A percentile compares a stretch with the other conserved stretches of the same genome.
These are phyloP conservation scores for Cryptococcus jaspeensis DNA, from an alignment of 1,284 basidiomycete species.

Conservation along the genomic window DNA sequence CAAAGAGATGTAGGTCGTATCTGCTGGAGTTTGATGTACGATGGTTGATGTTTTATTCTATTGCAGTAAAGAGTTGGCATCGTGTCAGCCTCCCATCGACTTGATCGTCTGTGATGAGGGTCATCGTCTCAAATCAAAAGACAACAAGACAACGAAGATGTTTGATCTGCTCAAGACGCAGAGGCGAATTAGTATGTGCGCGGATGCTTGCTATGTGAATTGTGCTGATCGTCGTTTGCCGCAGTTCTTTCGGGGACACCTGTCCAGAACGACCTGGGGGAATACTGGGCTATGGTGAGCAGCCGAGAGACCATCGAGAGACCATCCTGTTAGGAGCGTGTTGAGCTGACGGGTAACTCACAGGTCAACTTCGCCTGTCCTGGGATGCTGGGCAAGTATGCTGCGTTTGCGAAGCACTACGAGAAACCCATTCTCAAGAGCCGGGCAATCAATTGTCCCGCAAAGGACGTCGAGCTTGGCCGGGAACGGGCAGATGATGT, in stretches of 20 bases:
- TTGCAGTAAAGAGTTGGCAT: slow-evolving; percentile 47
- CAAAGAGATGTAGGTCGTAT: slow-evolving; percentile 66
- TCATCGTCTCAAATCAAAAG: slow-evolving; percentile 84
- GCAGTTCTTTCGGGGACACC: slow-evolving; percentile 92
- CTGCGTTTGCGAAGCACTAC: slow-evolving; percentile 73
- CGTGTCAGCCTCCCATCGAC: slow-evolving; percentile 71
- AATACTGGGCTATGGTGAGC: slow-evolving; percentile 91
- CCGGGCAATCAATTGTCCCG: slow-evolving; percentile 70
- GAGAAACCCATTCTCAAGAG: slow-evolving; percentile 88
- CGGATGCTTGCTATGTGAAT: too few relatives aligned
- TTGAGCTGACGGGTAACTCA: not conserved
- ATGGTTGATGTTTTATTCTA: not conserved
- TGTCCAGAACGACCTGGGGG: slow-evolving; percentile 92
- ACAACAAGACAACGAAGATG: slow-evolving; percentile 87
- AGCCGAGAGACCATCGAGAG: not conserved
- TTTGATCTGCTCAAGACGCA: slow-evolving; percentile 75
- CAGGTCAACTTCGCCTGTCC: slow-evolving; percentile 93
- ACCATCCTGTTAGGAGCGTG: too few relatives aligned
- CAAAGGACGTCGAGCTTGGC: slow-evolving; percentile 72
- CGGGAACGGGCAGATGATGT: slow-evolving; percentile 71
- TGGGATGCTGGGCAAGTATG: slow-evolving; percentile 69
- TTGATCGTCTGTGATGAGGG: slow-evolving; percentile 97
- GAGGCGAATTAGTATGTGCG: slow-evolving; percentile 59
- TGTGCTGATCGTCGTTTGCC: not conserved
- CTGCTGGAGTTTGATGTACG: not conserved